Percentiles rank a stretch among this genome's conserved stretches.
Evolutionary conservation across 495 filamentous ascomycete genomes (phyloP).

Genomic region (Penicillium simplicissimum): DNA sequence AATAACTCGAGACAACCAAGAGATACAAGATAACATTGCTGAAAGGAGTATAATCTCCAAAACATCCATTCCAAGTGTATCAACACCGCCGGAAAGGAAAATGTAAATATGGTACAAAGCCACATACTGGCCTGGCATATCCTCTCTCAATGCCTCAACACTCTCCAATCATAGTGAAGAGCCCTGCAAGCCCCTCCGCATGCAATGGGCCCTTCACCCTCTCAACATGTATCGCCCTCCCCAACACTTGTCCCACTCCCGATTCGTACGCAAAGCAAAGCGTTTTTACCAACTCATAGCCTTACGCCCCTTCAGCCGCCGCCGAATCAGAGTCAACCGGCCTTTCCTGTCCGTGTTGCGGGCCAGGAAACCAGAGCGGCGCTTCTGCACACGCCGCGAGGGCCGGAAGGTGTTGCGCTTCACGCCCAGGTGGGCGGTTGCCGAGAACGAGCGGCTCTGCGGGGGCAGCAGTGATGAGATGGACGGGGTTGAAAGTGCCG

Average conservation of each 20-base stretch:
- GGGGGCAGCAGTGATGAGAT: constrained; percentile 31
- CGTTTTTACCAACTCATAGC: constrained; percentile 55
- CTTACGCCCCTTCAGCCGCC: constrained; percentile 61
- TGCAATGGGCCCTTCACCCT: not conserved
- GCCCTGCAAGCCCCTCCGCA: not conserved
- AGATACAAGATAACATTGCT: constrained; percentile 3
- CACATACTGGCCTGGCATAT: constrained; percentile 11
- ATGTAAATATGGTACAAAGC: constrained; percentile 23
- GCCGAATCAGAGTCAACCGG: constrained; percentile 55
- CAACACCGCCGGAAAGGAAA: constrained; percentile 2
- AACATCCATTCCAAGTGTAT: constrained; percentile 3
- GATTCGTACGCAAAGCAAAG: constrained; percentile 1
- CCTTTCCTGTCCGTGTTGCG: constrained; percentile 57
- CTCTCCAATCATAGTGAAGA: not conserved
- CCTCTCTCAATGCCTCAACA: not conserved
- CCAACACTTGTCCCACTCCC: not conserved
- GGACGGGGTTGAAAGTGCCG: constrained; percentile 23
- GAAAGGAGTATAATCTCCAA: constrained; percentile 18
- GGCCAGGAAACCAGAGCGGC: constrained; percentile 67
- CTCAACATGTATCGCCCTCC: not conserved
- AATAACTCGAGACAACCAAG: not conserved
- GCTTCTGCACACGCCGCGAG: constrained; percentile 68
- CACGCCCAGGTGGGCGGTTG: constrained; percentile 48
- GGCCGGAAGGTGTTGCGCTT: constrained; percentile 65
- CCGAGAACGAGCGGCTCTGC: constrained; percentile 43